These are phyloP conservation scores for Gnaphalium uliginosum DNA, from an alignment of 129 eudicot genomes.

Conservation along the genomic window DNA sequence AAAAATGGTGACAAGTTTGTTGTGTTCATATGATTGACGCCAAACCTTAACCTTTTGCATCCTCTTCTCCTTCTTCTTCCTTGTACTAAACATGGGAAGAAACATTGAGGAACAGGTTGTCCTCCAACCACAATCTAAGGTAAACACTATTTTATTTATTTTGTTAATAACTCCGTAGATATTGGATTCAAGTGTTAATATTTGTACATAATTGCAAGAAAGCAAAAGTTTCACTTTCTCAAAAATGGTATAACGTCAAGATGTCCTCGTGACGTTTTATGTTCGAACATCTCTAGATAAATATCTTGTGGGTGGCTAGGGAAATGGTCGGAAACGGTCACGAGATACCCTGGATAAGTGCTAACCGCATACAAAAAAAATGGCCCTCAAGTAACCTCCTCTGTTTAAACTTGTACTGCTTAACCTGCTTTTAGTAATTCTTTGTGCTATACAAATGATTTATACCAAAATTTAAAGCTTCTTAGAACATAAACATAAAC, in stretches of 20 bases:
- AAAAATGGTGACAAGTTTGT: slow-evolving; percentile 31
- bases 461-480: not conserved
- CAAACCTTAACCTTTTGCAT: slow-evolving; percentile 18
- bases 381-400: no score
- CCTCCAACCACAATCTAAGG: slow-evolving; percentile 49
- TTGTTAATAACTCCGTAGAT: not conserved
- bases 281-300: no score
- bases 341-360: no score
- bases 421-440: no score
- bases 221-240: no score
- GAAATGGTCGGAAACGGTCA: no score
- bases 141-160: not conserved
- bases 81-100: slow-evolving; percentile 46
- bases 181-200: no score
- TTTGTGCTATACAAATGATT: not conserved
- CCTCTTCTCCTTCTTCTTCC: slow-evolving; percentile 19
- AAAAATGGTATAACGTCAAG: no score
- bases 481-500: not conserved
- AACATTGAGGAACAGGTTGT: slow-evolving; percentile 49
- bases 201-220: not conserved
- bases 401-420: not conserved
- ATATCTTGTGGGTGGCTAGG: no score
- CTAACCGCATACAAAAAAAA: no score
- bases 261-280: no score
- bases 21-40: slow-evolving; percentile 36